Conservation (phyloP, 768 basidiomycete species). For the Boletellus sp. region DNA sequence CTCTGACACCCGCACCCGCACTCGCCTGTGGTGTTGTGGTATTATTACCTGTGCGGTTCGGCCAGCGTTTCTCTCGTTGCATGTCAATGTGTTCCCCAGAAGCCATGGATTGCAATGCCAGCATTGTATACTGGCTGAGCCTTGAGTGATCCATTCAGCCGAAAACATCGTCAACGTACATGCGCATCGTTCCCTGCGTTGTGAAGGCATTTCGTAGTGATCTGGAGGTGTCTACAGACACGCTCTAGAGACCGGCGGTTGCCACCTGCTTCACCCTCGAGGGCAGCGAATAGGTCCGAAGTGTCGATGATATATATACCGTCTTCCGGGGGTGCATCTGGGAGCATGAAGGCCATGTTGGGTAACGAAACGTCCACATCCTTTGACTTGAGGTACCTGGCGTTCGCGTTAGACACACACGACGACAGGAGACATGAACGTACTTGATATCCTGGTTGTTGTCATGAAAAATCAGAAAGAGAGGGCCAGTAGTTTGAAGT, state of each 20-base stretch:
- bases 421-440: background rate
- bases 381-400: conserved; percentile 52
- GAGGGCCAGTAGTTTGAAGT: conserved; percentile 46
- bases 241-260: conserved; percentile 56
- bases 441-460: conserved; percentile 74
- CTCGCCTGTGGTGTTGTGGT: conserved; percentile 20
- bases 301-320: conserved; percentile 73
- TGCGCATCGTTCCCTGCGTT: conserved; percentile 88
- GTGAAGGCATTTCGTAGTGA: conserved; percentile 57
- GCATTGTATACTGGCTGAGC: conserved; percentile 60
- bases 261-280: conserved; percentile 56
- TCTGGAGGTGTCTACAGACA: conserved; percentile 59
- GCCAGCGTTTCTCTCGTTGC: conserved; percentile 80
- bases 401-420: conserved; percentile 1
- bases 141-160: background rate
- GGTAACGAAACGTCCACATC: conserved; percentile 50
- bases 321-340: conserved; percentile 47
- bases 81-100: conserved; percentile 67
- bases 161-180: conserved; percentile 39
- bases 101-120: conserved; percentile 67
- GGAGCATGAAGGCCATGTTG: conserved; percentile 51
- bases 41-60: conserved; percentile 44
- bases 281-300: conserved; percentile 66
- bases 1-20: conserved; percentile 40
- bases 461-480: conserved; percentile 83